phyloP scores from a whole-genome alignment of 371 early-diverging fungal genomes.

The Haplosporangium sp. region DNA sequence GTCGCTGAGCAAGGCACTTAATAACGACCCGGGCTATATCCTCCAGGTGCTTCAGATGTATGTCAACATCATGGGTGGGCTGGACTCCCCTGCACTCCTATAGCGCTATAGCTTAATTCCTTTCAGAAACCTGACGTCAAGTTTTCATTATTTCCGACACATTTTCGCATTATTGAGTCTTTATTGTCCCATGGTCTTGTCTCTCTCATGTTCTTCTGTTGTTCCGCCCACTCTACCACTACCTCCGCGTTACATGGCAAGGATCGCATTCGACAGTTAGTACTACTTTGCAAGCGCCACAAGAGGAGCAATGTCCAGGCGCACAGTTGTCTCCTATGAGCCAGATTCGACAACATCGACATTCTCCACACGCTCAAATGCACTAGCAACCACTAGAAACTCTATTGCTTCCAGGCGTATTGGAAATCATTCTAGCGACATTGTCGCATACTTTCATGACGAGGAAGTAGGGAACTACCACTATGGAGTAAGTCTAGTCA shows the following conservation, averaged over 20 bases:
- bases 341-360: slow-evolving; percentile 39
- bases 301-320: slow-evolving; percentile 39
- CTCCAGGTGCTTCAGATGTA: slow-evolving; percentile 74
- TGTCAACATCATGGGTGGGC: slow-evolving; percentile 45
- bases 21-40: slow-evolving; percentile 68
- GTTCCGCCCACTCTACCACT: too few species aligned
- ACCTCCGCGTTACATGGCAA: too few species aligned
- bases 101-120: too few species aligned
- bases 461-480: slow-evolving; percentile 91
- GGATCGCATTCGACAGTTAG: too few species aligned
- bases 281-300: too few species aligned
- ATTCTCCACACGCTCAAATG: slow-evolving; percentile 39
- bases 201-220: too few species aligned
- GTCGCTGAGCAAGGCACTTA: slow-evolving; percentile 64
- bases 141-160: too few species aligned
- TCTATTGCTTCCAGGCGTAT: slow-evolving; percentile 30
- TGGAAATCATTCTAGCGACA: slow-evolving; percentile 59
- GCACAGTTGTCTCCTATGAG: slow-evolving; percentile 36
- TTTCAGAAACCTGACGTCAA: too few species aligned
- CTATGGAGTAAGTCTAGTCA: slow-evolving; percentile 88
- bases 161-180: too few species aligned
- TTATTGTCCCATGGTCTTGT: too few species aligned
- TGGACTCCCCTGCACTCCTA: slow-evolving; percentile 28
- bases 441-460: slow-evolving; percentile 89
- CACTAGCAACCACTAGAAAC: slow-evolving; percentile 35